These are phyloP conservation scores for Kodamaea sp. DNA, from an alignment of 1,139 yeast species.

Conservation along the genomic window DNA sequence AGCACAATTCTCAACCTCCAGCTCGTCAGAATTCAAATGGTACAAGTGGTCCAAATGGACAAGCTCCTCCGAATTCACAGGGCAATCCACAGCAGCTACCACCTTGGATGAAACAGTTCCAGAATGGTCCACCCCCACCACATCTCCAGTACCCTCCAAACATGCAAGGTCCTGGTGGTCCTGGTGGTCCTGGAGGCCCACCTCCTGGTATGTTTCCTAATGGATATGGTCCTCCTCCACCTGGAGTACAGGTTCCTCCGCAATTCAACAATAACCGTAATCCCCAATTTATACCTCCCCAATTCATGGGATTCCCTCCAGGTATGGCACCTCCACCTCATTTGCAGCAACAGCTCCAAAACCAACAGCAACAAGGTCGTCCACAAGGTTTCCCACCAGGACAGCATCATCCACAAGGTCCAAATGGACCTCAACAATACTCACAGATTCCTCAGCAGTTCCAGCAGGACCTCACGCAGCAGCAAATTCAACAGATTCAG, in stretches of 20 bases:
- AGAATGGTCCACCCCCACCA: conserved; percentile 12
- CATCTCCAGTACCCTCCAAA: conserved; percentile 14
- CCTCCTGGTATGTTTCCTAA: conserved; percentile 36
- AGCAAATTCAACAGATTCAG: conserved; percentile 12
- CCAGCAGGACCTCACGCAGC: conserved; percentile 12
- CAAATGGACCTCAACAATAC: conserved; percentile 5
- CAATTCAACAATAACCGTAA: conserved; percentile 20
- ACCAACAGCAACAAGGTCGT: conserved; percentile 5
- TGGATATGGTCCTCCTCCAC: conserved; percentile 28
- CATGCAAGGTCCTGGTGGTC: conserved; percentile 10
- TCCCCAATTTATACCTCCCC: conserved; percentile 22
- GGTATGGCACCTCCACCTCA: conserved; percentile 22
- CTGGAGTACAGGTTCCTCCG: conserved; percentile 28
- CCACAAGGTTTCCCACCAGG: conserved; percentile 12
- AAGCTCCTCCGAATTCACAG: conserved; percentile 7
- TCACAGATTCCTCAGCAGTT: conserved; percentile 3
- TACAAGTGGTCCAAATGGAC: conserved; percentile 7
- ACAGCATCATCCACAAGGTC: conserved; percentile 18
- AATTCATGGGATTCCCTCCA: conserved; percentile 27
- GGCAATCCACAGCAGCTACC: conserved; percentile 17
- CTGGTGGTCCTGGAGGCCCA: conserved; percentile 3
- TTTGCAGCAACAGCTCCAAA: conserved; percentile 9
- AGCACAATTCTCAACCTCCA: conserved; percentile 1
- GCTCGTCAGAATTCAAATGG: conserved; percentile 5
- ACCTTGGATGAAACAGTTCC: conserved; percentile 30